Base-by-base conservation (phyloP, 352 stramenopile species). In the Aphanomyces invadans region DNA sequence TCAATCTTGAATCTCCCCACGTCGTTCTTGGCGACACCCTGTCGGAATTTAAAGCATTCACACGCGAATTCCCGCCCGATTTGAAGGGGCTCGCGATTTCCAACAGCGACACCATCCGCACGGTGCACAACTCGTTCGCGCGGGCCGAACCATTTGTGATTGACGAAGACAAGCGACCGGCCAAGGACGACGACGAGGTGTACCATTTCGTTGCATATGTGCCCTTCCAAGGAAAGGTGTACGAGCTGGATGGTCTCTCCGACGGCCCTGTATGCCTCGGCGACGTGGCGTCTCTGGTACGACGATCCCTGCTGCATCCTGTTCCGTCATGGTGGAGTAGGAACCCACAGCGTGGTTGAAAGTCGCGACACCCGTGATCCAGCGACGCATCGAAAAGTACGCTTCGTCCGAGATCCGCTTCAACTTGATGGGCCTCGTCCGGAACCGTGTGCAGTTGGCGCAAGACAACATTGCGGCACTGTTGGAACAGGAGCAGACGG, bases 131-230 rank as follows among this genome's bases (percentile, higher is more conserved):
- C 70, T 87, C 80, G 17, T 95, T 94, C 69, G 71, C 83, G 29
- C 73, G 83, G 3, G 74, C 85, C 3, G 86, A 95, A 66, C 83
- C 82, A 2, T 95, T 96, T 36, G 77, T 95, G 4, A 73, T 89
- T 39, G 81, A 92, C 21, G 78, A 90, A 65, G 70, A 79, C 38
- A 88, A 86, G 51, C 63, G 71, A 25, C 48, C 74, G 21, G 77
- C 74, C 28, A 90, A 86, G 28, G 70, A 72, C n/a, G 79, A 96
- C 55, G 90, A 98, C 68, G 93, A 98, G 53, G 95, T 97, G 21
- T 98, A 97, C 75, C 96, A 99, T 74, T 99, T 98, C 78, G 85
- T 98, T n/a, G 92, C 95, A 17, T 99, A 97, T 71, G 81, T 97
- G 36, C 90, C 90, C 0, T 75, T 88, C 28, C 79, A 92, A 71